A percentile compares a stretch with the other conserved stretches of the same genome.
Evolutionary conservation across 352 stramenopile genomes (phyloP).

Genomic region (Achlya hypogyna): DNA sequence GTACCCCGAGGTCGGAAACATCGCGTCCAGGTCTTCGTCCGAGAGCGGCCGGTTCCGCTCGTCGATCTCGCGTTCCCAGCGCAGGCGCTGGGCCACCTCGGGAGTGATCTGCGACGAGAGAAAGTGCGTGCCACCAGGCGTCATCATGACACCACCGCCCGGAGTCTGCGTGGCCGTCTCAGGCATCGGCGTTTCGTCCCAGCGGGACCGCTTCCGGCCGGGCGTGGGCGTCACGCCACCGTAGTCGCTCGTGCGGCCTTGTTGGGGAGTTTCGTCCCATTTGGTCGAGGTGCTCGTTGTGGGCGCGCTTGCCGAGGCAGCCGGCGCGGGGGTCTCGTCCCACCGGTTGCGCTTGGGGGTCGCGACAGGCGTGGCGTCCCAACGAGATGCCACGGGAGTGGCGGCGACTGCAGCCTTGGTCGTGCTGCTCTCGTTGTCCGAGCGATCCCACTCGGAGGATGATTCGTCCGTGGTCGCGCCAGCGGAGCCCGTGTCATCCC

Average conservation of each 20-base stretch:
- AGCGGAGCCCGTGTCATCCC: conserved; percentile 58
- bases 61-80: conserved; percentile 95
- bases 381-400: conserved; percentile 62
- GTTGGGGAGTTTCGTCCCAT: conserved; percentile 91
- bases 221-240: conserved; percentile 41
- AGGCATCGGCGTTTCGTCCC: conserved; percentile 92
- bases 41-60: conserved; percentile 92
- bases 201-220: conserved; percentile 87
- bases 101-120: conserved; percentile 62
- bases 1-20: conserved; percentile 94
- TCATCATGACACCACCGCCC: conserved; percentile 51
- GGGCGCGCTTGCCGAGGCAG: conserved; percentile 23
- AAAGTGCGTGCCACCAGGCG: conserved; percentile 36
- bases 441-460: conserved; percentile 67
- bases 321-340: conserved; percentile 67
- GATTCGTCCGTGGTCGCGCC: conserved; percentile 56
- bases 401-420: conserved; percentile 30
- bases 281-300: conserved; percentile 37
- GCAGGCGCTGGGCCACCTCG: conserved; percentile 88
- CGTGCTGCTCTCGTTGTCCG: conserved; percentile 23
- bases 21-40: conserved; percentile 95
- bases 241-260: conserved; percentile 26
- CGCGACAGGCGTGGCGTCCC: conserved; percentile 50
- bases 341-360: conserved; percentile 67
- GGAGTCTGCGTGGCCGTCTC: conserved; percentile 38